phyloP scores from a whole-genome alignment of 225 moss, liverwort and hornwort genomes.

The Physcomitrium patens region DNA sequence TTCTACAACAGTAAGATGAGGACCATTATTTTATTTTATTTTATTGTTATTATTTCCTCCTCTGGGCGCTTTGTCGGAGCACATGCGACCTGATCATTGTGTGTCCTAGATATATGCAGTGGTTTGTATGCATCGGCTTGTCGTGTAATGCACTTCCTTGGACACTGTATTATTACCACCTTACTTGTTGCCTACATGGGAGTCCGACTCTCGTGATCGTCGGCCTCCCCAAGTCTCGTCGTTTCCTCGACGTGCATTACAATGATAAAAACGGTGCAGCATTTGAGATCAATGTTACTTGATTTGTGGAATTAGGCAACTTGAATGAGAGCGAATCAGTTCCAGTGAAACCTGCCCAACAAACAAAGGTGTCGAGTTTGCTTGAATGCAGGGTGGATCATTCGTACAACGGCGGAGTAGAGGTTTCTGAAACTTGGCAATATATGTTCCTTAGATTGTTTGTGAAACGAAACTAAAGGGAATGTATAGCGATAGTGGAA shows the following conservation, averaged over 20 bases:
- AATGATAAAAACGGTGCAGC: slow-evolving; percentile 26
- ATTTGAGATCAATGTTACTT: neutral
- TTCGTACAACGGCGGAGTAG: slow-evolving; percentile 4
- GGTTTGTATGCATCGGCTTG: slow-evolving; percentile 22
- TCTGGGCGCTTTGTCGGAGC: slow-evolving; percentile 38
- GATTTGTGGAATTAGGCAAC: neutral
- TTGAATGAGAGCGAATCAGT: neutral
- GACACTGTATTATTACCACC: slow-evolving; percentile 21
- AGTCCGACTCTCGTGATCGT: neutral
- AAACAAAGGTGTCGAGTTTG: neutral
- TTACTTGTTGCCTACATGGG: slow-evolving; percentile 7
- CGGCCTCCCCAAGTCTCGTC: slow-evolving; percentile 19
- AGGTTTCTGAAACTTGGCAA: neutral
- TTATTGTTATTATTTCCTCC: slow-evolving; percentile 2
- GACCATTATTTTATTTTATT: slow-evolving; percentile 13
- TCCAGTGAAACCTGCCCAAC: neutral
- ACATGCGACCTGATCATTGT: slow-evolving; percentile 40
- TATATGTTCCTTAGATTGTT: neutral
- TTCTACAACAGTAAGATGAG: slow-evolving; percentile 5
- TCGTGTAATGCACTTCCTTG: slow-evolving; percentile 14
- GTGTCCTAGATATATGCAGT: slow-evolving; percentile 26
- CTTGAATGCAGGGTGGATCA: slow-evolving; percentile 23
- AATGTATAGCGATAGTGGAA: neutral
- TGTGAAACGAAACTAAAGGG: neutral
- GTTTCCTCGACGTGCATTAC: slow-evolving; percentile 8